Conservation (phyloP, 495 filamentous ascomycete species). For the Entonaema liquescens region DNA sequence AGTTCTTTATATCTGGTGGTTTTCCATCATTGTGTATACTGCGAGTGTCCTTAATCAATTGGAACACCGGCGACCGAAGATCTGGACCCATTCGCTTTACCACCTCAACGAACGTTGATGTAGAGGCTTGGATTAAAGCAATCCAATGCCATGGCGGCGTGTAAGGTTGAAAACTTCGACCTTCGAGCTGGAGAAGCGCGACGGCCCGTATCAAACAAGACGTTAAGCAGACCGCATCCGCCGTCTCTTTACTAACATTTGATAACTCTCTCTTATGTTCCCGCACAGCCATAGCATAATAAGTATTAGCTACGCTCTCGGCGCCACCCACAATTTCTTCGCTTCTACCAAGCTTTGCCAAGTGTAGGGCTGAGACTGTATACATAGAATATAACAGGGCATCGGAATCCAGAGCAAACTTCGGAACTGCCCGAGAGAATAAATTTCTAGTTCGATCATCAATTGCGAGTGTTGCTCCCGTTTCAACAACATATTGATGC, state of each 20-base stretch:
- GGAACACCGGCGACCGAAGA: conserved; percentile 15
- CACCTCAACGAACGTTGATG: conserved; percentile 33
- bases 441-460: conserved; percentile 14
- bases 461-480: conserved; percentile 30
- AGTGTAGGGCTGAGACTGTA: conserved; percentile 47
- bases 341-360: conserved; percentile 31
- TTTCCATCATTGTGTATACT: conserved; percentile 19
- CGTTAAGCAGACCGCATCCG: conserved; percentile 50
- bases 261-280: conserved; percentile 48
- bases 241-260: conserved; percentile 44
- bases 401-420: conserved; percentile 46
- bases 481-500: conserved; percentile 47
- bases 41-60: conserved; percentile 21
- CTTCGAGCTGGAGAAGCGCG: conserved; percentile 44
- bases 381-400: conserved; percentile 50
- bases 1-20: not conserved
- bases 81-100: conserved; percentile 35
- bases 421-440: conserved; percentile 36
- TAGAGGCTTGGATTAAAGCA: conserved; percentile 33
- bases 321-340: conserved; percentile 29
- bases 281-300: conserved; percentile 47
- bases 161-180: conserved; percentile 47
- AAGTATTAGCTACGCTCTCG: conserved; percentile 43
- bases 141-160: conserved; percentile 52
- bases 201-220: conserved; percentile 43